Base-by-base conservation (phyloP, 352 stramenopile species). In the Achlya hypogyna region DNA sequence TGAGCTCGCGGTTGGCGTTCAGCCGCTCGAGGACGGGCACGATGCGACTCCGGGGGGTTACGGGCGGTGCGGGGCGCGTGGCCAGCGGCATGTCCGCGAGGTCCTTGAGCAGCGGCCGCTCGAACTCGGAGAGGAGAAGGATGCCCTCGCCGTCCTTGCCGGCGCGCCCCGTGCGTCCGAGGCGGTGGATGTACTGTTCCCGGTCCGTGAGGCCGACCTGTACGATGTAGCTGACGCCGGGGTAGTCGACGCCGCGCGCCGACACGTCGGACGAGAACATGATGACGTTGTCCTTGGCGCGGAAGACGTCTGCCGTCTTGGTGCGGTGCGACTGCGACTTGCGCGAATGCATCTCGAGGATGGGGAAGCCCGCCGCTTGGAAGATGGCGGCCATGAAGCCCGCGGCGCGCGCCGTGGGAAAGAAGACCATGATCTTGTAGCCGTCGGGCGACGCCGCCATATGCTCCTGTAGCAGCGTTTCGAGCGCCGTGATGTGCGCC, bases 391-490 rank as follows among this genome's bases (percentile, higher is more conserved):
- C 84, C 76, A 93, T 92, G 75, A 96, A 95, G 62, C 87, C 76
- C 1, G 90, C 88, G 6, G 93, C 77, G 34, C 91, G 82, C 27
- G 91, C 90, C 8, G 91, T 97, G 8, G 87, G 88, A 74, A 97
- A 95, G 75, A 99, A 98, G 12, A 98, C 81, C 62, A 99, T 92
- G 28, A 98, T 81, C 83, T 98, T 98, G 84, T 96, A 97, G 9
- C 60, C 60, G 69, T 91, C 75, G 25, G 69, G 62, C 9, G 74
- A 70, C 59, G 82, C 76, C 12, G 49, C 67, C 42, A 84, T 95
- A 70, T 96, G 80, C 51, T 91, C 79, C n/a, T 79, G 59, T 29
- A 98, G 78, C 20, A 88, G 68, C 16, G 69, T 51, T 63, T 92
- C 84, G 27, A 97, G 74, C 27, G 81, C 81, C 0, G 72, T 54